A percentile compares a stretch with the other conserved stretches of the same genome.
phyloP scores from a whole-genome alignment of 148 eudicot species.

The Heliosperma pusillum region DNA sequence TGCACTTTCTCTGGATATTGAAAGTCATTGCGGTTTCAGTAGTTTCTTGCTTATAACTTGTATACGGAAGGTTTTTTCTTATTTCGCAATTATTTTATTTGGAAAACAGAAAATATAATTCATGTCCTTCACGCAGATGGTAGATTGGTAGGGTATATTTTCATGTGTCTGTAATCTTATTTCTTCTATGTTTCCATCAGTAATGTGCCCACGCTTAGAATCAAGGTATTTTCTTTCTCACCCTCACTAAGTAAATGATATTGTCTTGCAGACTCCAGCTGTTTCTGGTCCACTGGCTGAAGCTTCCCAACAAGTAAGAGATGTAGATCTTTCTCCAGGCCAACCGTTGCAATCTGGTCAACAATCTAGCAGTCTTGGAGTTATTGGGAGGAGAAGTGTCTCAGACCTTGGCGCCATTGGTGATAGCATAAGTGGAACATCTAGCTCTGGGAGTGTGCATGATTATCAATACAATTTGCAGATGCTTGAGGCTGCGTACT shows the following conservation, averaged over 20 bases:
- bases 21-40: too few species aligned
- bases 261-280: slow-evolving; percentile 50
- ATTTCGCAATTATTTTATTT: too few species aligned
- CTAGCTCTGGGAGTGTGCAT: slow-evolving; percentile 59
- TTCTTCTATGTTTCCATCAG: too few species aligned
- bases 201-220: neutral
- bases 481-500: slow-evolving; percentile 89
- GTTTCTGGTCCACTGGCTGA: slow-evolving; percentile 63
- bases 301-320: slow-evolving; percentile 52
- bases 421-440: slow-evolving; percentile 64
- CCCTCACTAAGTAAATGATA: neutral
- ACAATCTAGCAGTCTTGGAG: slow-evolving; percentile 74
- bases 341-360: slow-evolving; percentile 77
- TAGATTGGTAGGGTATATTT: too few species aligned
- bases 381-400: slow-evolving; percentile 89
- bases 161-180: neutral
- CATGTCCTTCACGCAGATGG: neutral
- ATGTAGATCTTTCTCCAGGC: slow-evolving; percentile 83
- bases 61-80: too few species aligned
- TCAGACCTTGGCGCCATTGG: slow-evolving; percentile 94
- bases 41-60: too few species aligned
- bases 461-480: slow-evolving; percentile 67
- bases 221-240: too few species aligned
- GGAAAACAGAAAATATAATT: too few species aligned
- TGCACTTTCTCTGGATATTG: too few species aligned